Base-by-base conservation (phyloP, 768 basidiomycete genomes). In the Phlebiopsis flavidoalba region DNA sequence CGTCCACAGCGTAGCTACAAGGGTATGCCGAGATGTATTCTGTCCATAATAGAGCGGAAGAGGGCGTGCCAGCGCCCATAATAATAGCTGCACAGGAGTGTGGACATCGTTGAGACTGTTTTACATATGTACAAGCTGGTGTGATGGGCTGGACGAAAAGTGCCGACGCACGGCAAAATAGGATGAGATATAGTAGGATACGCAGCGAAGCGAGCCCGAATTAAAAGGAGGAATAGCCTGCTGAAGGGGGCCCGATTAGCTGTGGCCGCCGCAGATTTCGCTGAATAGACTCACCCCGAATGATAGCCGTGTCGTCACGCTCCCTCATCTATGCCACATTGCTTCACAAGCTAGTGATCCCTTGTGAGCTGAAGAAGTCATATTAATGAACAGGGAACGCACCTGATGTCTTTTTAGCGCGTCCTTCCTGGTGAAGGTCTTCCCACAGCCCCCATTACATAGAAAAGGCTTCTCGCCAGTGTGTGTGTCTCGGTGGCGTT, bases 401-500 rank as follows among this genome's bases (percentile, higher is more conserved):
- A 83, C 91, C 83, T 93, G 91, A 71, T 93, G 91, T 62, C 91
- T 83, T 75, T 92, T 93, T 68, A 93, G 74, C 15, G 91, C 91
- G 69, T 93, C 91, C 74, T 92, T 91, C 64, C 91, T 82, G 53
- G 90, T 93, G 69, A 92, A 93, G 2, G 90, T 91, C 78, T 92
- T 92, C 52, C 89, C 89, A 61, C 91, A 93, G 48, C 87, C 88
- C 12, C 88, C 89, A 66, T 91, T 91, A 73, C 91, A 93, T 17
- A 84, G 72, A 74, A 85, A 93, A 8, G 91, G 90, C 71, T 91
- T 92, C 72, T 92, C 90, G 40, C 90, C 90, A 5, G 88, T 88
- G 74, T 92, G 91, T 24, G 89, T 92, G 66, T 92, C 89, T 64
- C 87, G 79, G 74, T 93, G 91, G 37, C 91, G 82, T 70, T 92